A percentile compares a stretch with the other conserved stretches of the same genome.
These are phyloP conservation scores for Hibiscus trionum DNA, from an alignment of 345 rosid genomes.

Conservation along the genomic window DNA sequence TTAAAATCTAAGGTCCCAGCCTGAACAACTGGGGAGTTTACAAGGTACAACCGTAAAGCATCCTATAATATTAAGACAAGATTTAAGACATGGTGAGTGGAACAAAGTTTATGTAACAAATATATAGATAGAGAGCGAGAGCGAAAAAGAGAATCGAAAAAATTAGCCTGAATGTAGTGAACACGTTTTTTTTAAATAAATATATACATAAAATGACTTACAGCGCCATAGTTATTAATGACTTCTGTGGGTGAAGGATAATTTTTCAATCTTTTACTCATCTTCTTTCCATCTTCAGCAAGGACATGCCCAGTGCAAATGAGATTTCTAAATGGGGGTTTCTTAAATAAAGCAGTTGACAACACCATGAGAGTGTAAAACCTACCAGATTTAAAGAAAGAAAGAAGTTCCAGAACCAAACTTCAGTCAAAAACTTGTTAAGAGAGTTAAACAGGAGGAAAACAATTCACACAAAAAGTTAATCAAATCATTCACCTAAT, in stretches of 20 bases:
- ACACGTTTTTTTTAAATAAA: not conserved
- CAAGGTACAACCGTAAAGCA: constrained; percentile 83
- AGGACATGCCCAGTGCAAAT: constrained; percentile 97
- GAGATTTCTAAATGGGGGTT: constrained; percentile 88
- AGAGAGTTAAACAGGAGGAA: not conserved
- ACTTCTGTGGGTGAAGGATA: constrained; percentile 90
- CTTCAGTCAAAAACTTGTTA: not conserved
- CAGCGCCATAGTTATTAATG: constrained; percentile 91
- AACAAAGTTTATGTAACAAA: not conserved
- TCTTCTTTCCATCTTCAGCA: constrained; percentile 97
- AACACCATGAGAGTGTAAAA: constrained; percentile 98
- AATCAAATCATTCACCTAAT: not conserved
- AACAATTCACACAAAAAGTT: not conserved
- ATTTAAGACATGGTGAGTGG: not conserved
- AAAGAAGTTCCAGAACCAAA: constrained; percentile 4
- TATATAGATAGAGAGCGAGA: not conserved
- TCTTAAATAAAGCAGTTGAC: constrained; percentile 91
- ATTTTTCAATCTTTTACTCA: constrained; percentile 83
- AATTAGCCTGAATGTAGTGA: not conserved
- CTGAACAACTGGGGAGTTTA: constrained; percentile 97
- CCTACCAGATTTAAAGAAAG: constrained; percentile 33
- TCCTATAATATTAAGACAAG: constrained; percentile 44
- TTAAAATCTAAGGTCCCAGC: constrained; percentile 91
- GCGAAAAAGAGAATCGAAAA: not conserved
- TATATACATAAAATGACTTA: constrained; percentile 28